Evolutionary conservation across 768 basidiomycete genomes (phyloP), one percentile per base, ranked within the genome.

Genomic region (Boletus patriciae): DNA sequence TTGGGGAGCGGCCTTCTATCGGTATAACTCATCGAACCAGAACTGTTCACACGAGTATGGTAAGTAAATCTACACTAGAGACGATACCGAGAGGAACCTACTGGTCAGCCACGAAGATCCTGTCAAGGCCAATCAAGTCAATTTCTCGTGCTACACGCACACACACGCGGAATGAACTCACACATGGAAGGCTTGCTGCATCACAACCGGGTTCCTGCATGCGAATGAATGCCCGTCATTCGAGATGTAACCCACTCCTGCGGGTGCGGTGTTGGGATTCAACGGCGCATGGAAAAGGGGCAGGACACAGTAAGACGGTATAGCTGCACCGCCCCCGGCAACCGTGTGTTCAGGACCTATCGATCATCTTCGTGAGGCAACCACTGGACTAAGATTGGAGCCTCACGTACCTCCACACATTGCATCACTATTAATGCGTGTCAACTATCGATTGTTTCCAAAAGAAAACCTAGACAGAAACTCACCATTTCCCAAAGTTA

Each of bases 161-260:
- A 1, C 12, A 54, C 8, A 1, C 1, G 0, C 25, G 25, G 25
- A 16, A 33, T 12, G 6, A 3, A 75, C 83, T 56, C 65, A 85
- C 82, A 86, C 82, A 65, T 86, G 84, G 70, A 79, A 85, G 0
- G 84, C 75, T 60, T 80, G 83, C n/a, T 78, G 79, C 66, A 80
- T 65, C 10, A 78, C 71, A 0, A 72, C 73, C 1, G 85, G 85
- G 58, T 85, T 83, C 51, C 73, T 73, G 69, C 84, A 86, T 1
- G 65, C 29, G 55, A 83, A 86, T 11, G 73, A 59, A 63, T 86
- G 85, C 0, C 85, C 84, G 48, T 86, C 84, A 21, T 70, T 71
- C 4, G 84, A 85, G 41, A 82, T 58, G 59, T 86, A 80, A 6
- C 83, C 78, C 3, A 69, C 19, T 1, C 73, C 74, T 4, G 63